Evolutionary conservation across 495 filamentous ascomycete species (phyloP).

Genomic region (Aspergillus sclerotioniger): DNA sequence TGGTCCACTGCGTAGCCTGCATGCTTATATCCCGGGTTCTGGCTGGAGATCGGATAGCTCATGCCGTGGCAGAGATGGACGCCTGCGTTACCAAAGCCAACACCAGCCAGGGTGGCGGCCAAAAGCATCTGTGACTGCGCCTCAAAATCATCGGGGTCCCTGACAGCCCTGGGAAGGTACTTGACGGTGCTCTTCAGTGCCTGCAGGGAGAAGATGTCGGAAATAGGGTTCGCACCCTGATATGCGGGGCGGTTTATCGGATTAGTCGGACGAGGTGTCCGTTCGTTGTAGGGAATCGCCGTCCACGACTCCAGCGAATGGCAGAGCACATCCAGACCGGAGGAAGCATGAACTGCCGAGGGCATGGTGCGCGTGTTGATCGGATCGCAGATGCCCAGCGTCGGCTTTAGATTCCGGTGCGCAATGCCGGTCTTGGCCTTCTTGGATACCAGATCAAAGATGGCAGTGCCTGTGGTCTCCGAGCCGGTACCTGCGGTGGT

Average conservation of each 20-base stretch:
- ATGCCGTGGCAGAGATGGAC: conserved; percentile 98
- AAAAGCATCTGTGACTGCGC: conserved; percentile 94
- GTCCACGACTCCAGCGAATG: conserved; percentile 94
- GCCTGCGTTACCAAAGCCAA: conserved; percentile 96
- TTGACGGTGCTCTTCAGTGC: conserved; percentile 79
- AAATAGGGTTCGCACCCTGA: conserved; percentile 96
- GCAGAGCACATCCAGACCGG: conserved; percentile 91
- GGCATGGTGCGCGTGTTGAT: conserved; percentile 96
- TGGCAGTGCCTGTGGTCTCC: conserved; percentile 96
- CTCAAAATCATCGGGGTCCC: conserved; percentile 84
- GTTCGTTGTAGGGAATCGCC: conserved; percentile 87
- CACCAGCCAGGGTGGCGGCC: conserved; percentile 88
- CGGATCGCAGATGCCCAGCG: conserved; percentile 93
- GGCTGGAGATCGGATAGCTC: conserved; percentile 91
- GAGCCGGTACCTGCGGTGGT: conserved; percentile 94
- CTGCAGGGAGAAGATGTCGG: conserved; percentile 88
- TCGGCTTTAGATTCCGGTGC: conserved; percentile 91
- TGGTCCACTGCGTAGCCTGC: conserved; percentile 69
- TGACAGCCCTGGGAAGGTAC: conserved; percentile 83
- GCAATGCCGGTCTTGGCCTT: conserved; percentile 94
- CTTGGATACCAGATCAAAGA: conserved; percentile 88
- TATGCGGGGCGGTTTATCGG: conserved; percentile 91
- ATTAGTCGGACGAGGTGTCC: conserved; percentile 79
- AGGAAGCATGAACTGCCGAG: conserved; percentile 79
- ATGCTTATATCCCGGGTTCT: conserved; percentile 89